Base-by-base conservation (phyloP, 805 yeast species). In the Wickerhamomyces kurtzmanii region DNA sequence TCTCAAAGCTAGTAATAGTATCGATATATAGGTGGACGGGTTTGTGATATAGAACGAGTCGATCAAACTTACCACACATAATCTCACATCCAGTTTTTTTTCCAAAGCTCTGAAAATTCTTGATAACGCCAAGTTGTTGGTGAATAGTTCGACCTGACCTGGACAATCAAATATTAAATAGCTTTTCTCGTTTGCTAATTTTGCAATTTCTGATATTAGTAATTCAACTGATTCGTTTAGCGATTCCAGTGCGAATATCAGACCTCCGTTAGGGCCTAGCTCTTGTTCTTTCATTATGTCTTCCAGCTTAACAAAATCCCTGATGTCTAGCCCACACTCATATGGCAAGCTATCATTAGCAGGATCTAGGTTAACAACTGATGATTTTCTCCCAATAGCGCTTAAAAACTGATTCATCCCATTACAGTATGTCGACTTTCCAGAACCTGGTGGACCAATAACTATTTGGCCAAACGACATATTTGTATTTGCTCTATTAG, bases 381-480 rank as follows among this genome's bases (percentile, higher is more conserved):
- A 65, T 26, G 82, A 75, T 43, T 83, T 80, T 34, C 99, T 62
- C 5, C 99, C 99, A 28, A 93, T 86, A 2, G 97, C 95, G 34
- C 82, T 79, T 43, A 89, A 66, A 53, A 91, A 91, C 59, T 91
- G 97, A 38, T 70, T 70, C 75, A 89, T 75, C 23, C 98, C 99
- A 50, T 75, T 64, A 51, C 96, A 87, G 50, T 84, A 91, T 0
- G 98, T 93, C 0, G 96, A 83, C 47, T 91, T 91, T 1, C 99
- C 99, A 0, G 94, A 70, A 1, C 98, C 99, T 1, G 99, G 99
- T 0, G 98, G 97, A 0, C 99, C 99, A 21, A 91, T 85, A 8
- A 89, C 87, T 8, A 91, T 71, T 55, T 91, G 96, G 4, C 94
- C 96, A 53, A 82, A 82, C 7, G 75, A 60, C 76, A 71, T 67